Evolutionary conservation across 768 basidiomycete genomes (phyloP).

Genomic region (Leccinum barrowsii): DNA sequence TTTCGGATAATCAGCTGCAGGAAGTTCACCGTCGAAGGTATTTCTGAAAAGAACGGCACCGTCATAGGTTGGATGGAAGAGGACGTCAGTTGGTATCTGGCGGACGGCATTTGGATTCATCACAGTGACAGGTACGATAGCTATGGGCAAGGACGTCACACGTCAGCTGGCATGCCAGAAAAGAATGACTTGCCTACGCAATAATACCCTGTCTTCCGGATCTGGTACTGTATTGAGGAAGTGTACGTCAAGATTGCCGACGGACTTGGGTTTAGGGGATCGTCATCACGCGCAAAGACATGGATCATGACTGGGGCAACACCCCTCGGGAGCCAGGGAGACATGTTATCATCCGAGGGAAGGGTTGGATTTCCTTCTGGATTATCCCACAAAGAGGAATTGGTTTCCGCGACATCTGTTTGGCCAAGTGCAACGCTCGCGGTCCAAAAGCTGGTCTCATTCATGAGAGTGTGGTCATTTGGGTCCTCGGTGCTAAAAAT

Average conservation of each 20-base stretch:
- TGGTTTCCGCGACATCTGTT: constrained; percentile 12
- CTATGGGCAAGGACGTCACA: constrained; percentile 37
- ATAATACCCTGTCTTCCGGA: constrained; percentile 89
- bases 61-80: constrained; percentile 71
- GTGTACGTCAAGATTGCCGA: constrained; percentile 52
- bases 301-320: constrained; percentile 8
- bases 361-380: constrained; percentile 57
- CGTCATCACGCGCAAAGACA: constrained; percentile 17
- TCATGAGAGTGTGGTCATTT: constrained; percentile 54
- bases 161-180: not conserved
- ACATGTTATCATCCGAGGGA: constrained; percentile 43
- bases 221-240: constrained; percentile 76
- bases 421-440: constrained; percentile 65
- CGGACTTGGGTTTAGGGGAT: constrained; percentile 46
- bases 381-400: constrained; percentile 52
- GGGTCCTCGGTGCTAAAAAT: constrained; percentile 60
- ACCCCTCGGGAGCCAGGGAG: constrained; percentile 45
- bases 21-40: constrained; percentile 80
- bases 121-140: constrained; percentile 87
- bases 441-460: constrained; percentile 86
- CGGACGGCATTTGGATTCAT: constrained; percentile 36
- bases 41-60: constrained; percentile 86
- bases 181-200: constrained; percentile 76
- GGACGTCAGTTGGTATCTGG: constrained; percentile 47
- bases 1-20: constrained; percentile 96